phyloP scores from a whole-genome alignment of 108 stramenopile genomes.

The Skeletonema grethae region DNA sequence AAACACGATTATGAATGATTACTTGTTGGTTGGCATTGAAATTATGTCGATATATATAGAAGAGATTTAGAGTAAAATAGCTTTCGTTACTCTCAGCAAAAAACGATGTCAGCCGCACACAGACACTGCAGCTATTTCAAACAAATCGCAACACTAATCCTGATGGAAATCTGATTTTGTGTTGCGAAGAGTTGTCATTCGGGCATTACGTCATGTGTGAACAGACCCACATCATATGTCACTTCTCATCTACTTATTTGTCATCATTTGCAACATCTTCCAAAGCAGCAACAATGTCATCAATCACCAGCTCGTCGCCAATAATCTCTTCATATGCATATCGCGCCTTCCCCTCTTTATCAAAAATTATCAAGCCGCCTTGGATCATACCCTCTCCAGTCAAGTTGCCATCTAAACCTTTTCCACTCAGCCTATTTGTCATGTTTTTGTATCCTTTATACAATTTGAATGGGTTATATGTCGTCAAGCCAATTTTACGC shows the following conservation, averaged over 20 bases:
- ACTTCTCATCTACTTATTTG: slow-evolving; percentile 1
- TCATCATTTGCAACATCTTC: slow-evolving; percentile 25
- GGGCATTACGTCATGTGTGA: neutral
- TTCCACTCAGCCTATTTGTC: slow-evolving; percentile 39
- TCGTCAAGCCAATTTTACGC: slow-evolving; percentile 33
- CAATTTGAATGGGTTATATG: slow-evolving; percentile 60
- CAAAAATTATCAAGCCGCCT: slow-evolving; percentile 83
- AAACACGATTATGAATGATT: no score
- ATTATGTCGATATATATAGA: neutral
- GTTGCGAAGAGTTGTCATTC: slow-evolving; percentile 1
- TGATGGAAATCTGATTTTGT: neutral
- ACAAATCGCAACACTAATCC: neutral
- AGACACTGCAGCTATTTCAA: neutral
- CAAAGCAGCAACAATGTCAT: slow-evolving; percentile 61
- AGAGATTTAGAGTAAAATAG: neutral
- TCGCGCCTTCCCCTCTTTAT: slow-evolving; percentile 48
- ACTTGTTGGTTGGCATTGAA: no score
- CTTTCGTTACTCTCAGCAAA: neutral
- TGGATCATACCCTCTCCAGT: slow-evolving; percentile 78
- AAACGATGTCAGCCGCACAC: neutral
- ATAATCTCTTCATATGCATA: slow-evolving; percentile 79
- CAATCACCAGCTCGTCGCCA: slow-evolving; percentile 56
- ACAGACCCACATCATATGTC: neutral
- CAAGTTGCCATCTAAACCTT: slow-evolving; percentile 75
- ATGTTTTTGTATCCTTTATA: slow-evolving; percentile 45